Evolutionary conservation across 805 yeast genomes (phyloP).

Genomic region (Pichia membranifaciens): DNA sequence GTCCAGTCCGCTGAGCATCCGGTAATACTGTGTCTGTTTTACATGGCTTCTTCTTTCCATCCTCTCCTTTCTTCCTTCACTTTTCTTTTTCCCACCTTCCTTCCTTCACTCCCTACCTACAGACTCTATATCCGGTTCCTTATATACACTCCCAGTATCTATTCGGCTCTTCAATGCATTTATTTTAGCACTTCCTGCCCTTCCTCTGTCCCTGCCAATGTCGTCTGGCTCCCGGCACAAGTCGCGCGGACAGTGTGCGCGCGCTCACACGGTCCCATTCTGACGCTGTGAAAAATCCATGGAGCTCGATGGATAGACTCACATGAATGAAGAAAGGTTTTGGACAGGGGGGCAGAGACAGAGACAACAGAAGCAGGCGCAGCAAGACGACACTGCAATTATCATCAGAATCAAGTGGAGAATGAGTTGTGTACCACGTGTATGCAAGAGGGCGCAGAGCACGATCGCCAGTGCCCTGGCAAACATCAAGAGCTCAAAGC

Average conservation of each 20-base stretch:
- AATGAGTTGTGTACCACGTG: constrained; percentile 1
- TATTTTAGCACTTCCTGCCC: background rate
- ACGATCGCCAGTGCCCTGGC: constrained; percentile 5
- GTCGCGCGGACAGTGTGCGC: background rate
- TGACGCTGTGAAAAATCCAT: too few relatives aligned
- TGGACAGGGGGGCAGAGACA: too few relatives aligned
- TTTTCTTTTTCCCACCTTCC: too few relatives aligned
- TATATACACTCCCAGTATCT: background rate
- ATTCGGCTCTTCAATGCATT: background rate
- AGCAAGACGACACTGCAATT: background rate
- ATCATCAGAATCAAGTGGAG: background rate
- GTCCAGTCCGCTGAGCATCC: background rate
- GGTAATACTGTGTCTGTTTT: background rate
- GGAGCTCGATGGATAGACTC: too few relatives aligned
- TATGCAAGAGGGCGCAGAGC: constrained; percentile 8
- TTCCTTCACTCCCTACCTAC: too few relatives aligned
- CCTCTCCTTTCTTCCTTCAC: too few relatives aligned
- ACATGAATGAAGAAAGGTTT: too few relatives aligned
- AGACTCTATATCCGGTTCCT: too few relatives aligned
- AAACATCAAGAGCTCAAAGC: constrained; percentile 11
- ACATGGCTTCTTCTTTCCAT: background rate
- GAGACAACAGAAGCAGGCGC: too few relatives aligned
- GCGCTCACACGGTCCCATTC: background rate
- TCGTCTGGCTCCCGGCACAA: background rate
- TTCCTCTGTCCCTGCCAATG: too few relatives aligned